Evolutionary conservation across 495 filamentous ascomycete genomes (phyloP).

Genomic region (Pyrenopolyporus hunteri): DNA sequence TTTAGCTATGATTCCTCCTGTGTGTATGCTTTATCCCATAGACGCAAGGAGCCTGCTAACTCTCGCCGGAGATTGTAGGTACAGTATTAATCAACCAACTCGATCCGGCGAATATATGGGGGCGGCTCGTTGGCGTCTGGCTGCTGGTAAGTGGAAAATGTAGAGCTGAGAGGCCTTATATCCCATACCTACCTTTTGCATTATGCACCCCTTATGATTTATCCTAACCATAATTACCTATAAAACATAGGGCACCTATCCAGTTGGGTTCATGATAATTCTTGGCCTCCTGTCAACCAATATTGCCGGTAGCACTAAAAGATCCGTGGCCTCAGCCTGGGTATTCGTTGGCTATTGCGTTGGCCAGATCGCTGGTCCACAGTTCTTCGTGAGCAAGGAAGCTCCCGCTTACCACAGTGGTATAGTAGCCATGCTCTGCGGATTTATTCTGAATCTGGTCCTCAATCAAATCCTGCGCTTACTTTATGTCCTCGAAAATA

Average conservation of each 20-base stretch:
- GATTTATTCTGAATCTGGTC: conserved; percentile 31
- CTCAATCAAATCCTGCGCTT: conserved; percentile 31
- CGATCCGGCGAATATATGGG: conserved; percentile 18
- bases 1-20: conserved; percentile 30
- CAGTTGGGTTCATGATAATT: conserved; percentile 31
- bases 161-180: background rate
- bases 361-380: conserved; percentile 42
- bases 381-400: conserved; percentile 35
- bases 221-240: background rate
- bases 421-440: conserved; percentile 35
- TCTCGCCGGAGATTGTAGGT: conserved; percentile 24
- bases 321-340: conserved; percentile 37
- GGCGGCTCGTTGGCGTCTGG: conserved; percentile 32
- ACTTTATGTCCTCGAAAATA: conserved; percentile 35
- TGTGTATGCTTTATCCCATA: background rate
- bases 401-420: conserved; percentile 29
- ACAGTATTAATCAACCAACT: conserved; percentile 34
- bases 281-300: conserved; percentile 36
- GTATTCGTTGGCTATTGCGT: conserved; percentile 43
- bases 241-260: conserved; percentile 21
- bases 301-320: conserved; percentile 45
- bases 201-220: background rate
- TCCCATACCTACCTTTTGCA: background rate
- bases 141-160: conserved; percentile 20
- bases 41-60: background rate